Evolutionary conservation across 1,284 basidiomycete genomes (phyloP).

Genomic region (Puccinia brachypodii): DNA sequence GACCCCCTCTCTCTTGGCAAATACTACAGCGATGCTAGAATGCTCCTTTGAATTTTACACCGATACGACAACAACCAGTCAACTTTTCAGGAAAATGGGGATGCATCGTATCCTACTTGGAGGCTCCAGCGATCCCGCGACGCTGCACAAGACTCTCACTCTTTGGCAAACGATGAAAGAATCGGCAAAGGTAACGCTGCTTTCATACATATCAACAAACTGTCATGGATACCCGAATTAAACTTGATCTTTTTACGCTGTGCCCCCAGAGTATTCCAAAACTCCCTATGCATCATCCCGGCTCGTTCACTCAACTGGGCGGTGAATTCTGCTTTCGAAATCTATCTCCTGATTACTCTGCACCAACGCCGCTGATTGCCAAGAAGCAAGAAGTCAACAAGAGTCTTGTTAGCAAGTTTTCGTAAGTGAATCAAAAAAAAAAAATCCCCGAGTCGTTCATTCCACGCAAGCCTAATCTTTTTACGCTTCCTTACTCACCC

Average conservation of each 20-base stretch:
- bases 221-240: no score
- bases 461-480: no score
- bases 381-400: background rate
- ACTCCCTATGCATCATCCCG: constrained; percentile 20
- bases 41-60: constrained; percentile 34
- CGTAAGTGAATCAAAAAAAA: background rate
- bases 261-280: constrained; percentile 16
- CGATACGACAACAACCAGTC: constrained; percentile 11
- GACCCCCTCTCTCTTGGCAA: background rate
- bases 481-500: background rate
- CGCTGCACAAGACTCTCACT: background rate
- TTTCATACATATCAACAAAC: no score
- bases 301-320: constrained; percentile 32
- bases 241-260: background rate
- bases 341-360: background rate
- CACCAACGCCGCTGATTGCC: background rate
- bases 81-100: constrained; percentile 30
- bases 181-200: constrained; percentile 6
- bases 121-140: constrained; percentile 1
- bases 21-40: background rate
- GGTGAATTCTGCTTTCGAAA: constrained; percentile 41
- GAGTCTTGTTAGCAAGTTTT: background rate
- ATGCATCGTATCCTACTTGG: constrained; percentile 18
- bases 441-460: background rate
- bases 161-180: constrained; percentile 19